These are phyloP conservation scores for Camelina laxa DNA, from an alignment of 345 rosid species.

Conservation along the genomic window DNA sequence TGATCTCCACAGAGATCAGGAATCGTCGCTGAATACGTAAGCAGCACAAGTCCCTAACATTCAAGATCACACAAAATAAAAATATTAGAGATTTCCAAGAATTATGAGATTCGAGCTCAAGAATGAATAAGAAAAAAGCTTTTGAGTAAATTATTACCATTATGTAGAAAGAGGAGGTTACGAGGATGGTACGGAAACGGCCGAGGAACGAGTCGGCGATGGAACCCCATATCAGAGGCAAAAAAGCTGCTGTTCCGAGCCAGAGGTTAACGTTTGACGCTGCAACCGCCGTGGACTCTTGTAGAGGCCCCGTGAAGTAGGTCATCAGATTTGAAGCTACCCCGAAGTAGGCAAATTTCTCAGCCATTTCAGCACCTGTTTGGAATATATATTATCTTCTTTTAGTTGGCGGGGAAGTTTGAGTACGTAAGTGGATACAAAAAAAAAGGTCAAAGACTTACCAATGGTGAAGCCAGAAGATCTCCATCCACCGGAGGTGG, in stretches of 20 bases:
- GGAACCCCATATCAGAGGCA: constrained; percentile 53
- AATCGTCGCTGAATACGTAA: constrained; percentile 63
- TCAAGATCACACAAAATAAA: neutral
- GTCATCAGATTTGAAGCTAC: constrained; percentile 48
- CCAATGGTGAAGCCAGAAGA: constrained; percentile 23
- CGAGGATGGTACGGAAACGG: constrained; percentile 51
- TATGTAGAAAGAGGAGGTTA: constrained; percentile 47
- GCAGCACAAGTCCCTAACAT: constrained; percentile 55
- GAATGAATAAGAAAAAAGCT: neutral
- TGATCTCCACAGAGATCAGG: constrained; percentile 43
- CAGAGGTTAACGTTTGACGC: constrained; percentile 54
- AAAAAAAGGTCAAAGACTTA: neutral
- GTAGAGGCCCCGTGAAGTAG: constrained; percentile 52
- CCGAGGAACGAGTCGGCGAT: constrained; percentile 58
- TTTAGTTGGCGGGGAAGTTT: neutral
- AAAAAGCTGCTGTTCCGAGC: constrained; percentile 47
- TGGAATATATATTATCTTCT: neutral
- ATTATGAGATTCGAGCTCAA: neutral
- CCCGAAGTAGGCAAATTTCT: constrained; percentile 52
- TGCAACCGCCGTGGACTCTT: constrained; percentile 52
- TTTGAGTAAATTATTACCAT: constrained; percentile 18
- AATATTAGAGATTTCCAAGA: neutral
- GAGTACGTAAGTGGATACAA: neutral
- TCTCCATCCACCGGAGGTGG: constrained; percentile 15
- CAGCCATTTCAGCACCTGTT: constrained; percentile 50